Percentiles rank a stretch among this genome's conserved stretches.
Conservation (phyloP, 2,329 filamentous ascomycete species). For the Pseudogymnoascus verrucosus region DNA sequence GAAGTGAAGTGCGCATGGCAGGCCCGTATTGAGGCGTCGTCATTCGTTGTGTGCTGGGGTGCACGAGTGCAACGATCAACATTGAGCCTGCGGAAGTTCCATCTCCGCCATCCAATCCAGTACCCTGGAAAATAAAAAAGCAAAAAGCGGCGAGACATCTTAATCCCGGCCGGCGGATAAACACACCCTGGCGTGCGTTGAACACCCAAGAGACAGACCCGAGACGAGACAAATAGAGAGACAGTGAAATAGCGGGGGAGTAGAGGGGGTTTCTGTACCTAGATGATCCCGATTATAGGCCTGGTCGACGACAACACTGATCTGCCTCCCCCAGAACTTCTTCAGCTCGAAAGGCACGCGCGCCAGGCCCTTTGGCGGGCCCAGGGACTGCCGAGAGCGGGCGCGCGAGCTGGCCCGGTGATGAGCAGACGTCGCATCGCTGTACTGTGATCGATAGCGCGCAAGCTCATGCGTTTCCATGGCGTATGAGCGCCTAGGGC, state of each 20-base stretch:
- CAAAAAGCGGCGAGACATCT: conserved; percentile 5
- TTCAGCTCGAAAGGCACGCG: conserved; percentile 18
- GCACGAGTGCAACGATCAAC: background rate
- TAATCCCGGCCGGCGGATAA: background rate
- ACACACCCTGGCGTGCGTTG: background rate
- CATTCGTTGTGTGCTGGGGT: conserved; percentile 2
- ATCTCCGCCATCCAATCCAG: conserved; percentile 9
- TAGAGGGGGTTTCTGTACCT: conserved; percentile 33
- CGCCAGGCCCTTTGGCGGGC: conserved; percentile 9
- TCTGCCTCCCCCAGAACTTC: conserved; percentile 41
- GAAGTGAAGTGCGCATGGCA: background rate
- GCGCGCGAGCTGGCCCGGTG: background rate
- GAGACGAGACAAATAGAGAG: conserved; percentile 4
- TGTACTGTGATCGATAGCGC: conserved; percentile 21
- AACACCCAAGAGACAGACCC: background rate
- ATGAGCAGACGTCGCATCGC: background rate
- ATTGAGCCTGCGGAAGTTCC: conserved; percentile 4
- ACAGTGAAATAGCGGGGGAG: background rate
- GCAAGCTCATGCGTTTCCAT: conserved; percentile 23
- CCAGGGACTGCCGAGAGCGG: conserved; percentile 4
- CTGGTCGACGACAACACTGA: conserved; percentile 43
- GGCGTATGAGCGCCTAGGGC: conserved; percentile 10
- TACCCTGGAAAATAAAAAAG: background rate
- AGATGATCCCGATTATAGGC: conserved; percentile 46
- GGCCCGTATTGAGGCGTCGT: background rate